Conservation (phyloP, 1,284 basidiomycete species). For the Moesziomyces sp. region DNA sequence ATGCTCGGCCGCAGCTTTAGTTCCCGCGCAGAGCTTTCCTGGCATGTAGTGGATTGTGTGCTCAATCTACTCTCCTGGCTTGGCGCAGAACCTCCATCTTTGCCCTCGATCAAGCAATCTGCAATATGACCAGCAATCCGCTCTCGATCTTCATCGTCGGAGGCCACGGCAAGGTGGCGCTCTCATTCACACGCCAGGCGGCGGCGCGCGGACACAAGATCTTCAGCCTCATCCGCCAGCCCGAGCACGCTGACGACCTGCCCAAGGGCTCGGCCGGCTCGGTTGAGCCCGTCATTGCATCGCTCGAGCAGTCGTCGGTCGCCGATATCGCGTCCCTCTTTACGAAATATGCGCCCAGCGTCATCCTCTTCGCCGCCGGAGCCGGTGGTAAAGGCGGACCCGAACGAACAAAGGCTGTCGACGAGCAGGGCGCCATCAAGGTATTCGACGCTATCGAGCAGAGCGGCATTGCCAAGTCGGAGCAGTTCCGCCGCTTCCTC, state of each 20-base stretch:
- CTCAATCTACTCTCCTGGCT: too few relatives aligned
- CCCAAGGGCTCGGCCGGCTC: conserved; percentile 31
- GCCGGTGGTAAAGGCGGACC: conserved; percentile 76
- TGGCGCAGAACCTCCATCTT: not conserved
- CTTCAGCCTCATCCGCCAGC: conserved; percentile 51
- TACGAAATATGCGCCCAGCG: conserved; percentile 70
- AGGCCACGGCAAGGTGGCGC: conserved; percentile 57
- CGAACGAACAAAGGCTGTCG: conserved; percentile 76
- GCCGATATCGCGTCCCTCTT: conserved; percentile 73
- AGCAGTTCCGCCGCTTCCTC: conserved; percentile 74
- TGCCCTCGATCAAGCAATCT: not conserved
- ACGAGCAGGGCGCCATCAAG: conserved; percentile 78
- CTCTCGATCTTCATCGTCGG: conserved; percentile 54
- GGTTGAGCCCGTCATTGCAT: conserved; percentile 74
- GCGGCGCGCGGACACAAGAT: conserved; percentile 47
- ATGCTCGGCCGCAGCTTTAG: too few relatives aligned
- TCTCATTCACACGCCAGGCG: conserved; percentile 51
- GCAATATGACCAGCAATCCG: conserved; percentile 20
- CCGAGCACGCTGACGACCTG: conserved; percentile 48
- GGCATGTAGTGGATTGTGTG: too few relatives aligned
- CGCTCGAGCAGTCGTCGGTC: conserved; percentile 73
- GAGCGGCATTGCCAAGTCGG: conserved; percentile 68
- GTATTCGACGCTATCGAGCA: conserved; percentile 78
- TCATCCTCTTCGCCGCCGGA: conserved; percentile 77
- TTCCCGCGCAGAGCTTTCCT: too few relatives aligned